These are phyloP conservation scores for Exserohilum rostratum DNA, from an alignment of 2,329 filamentous ascomycete genomes.

Conservation along the genomic window DNA sequence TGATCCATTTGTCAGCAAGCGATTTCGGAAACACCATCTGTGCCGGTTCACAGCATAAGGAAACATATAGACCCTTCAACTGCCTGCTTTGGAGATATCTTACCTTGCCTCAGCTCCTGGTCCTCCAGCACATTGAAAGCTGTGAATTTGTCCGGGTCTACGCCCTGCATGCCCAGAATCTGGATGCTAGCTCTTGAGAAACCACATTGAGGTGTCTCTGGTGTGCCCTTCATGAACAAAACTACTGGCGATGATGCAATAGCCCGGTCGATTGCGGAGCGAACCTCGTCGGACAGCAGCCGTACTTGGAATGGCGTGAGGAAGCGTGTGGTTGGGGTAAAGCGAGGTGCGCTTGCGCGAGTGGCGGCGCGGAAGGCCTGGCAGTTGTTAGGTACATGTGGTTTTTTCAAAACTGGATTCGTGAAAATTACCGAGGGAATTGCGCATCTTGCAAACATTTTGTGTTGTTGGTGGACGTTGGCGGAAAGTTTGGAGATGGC, in stretches of 20 bases:
- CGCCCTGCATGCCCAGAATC: slow-evolving; percentile 91
- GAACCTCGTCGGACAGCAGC: slow-evolving; percentile 79
- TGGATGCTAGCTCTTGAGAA: slow-evolving; percentile 96
- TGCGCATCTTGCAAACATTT: slow-evolving; percentile 48
- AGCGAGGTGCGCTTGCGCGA: slow-evolving; percentile 35
- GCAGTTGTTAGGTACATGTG: slow-evolving; percentile 10
- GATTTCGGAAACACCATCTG: background rate
- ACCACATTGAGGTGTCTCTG: slow-evolving; percentile 93
- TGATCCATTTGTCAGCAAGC: slow-evolving; percentile 46
- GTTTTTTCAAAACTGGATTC: background rate
- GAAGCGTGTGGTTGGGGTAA: slow-evolving; percentile 51
- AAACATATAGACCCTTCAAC: background rate
- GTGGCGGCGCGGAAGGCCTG: slow-evolving; percentile 48
- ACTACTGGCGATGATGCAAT: slow-evolving; percentile 88
- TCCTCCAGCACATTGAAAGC: slow-evolving; percentile 98
- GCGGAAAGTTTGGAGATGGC: slow-evolving; percentile 20
- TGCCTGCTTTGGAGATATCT: background rate
- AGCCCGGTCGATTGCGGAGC: slow-evolving; percentile 85
- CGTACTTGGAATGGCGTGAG: slow-evolving; percentile 60
- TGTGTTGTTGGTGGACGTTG: slow-evolving; percentile 21
- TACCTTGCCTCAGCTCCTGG: slow-evolving; percentile 80
- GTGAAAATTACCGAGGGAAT: slow-evolving; percentile 40
- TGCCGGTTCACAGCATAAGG: background rate
- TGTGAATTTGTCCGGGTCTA: slow-evolving; percentile 95
- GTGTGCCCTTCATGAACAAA: slow-evolving; percentile 99